Base-by-base conservation (phyloP, 1,139 yeast genomes). In the Saccharomyces uvarum region DNA sequence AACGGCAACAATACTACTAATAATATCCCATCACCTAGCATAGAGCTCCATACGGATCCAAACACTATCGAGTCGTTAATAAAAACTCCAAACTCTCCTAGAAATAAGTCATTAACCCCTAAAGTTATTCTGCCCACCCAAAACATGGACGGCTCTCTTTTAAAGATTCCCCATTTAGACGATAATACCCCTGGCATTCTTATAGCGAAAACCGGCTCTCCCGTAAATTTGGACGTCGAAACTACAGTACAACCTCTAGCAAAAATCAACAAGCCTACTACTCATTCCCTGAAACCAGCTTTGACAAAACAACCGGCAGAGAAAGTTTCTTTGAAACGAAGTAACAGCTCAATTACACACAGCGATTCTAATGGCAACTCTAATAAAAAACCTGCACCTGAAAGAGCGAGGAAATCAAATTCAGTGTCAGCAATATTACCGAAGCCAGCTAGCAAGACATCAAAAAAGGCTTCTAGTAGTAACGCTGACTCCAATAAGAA, bases 81-180 rank as follows among this genome's bases (percentile, higher is more conserved):
- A 46, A 27, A 46, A 46, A 13, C 48, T 13, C 31, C 48, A 9
- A 26, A 24, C 19, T 26, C 48, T 46, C 48, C 44, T 13, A 38
- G 24, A n/a, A 38, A 49, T 14, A n/a, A 24, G 31, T 7, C 51
- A 52, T 8, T 54, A 55, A 27, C 53, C 46, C 16, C 44, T 4
- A 38, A 38, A 38, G 59, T 62, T 7, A 61, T 62, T 48, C 51
- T 62, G 29, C 65, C 65, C 49, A 61, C 65, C 2, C 65, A 62
- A 46, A 54, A 52, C 13, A 51, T 56, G 42, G 56, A 56, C 4
- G 52, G 56, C 4, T 33, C 44, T 2, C 24, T 38, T 38, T 21
- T 19, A 5, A 38, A 38, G 44, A 24, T 16, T 2, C 44, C 44
- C 27, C n/a, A 44, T 46, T 21, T 51, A 33, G 38, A 52, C 2